Base-by-base conservation (phyloP, 768 basidiomycete species). In the Serendipita vermifera region DNA sequence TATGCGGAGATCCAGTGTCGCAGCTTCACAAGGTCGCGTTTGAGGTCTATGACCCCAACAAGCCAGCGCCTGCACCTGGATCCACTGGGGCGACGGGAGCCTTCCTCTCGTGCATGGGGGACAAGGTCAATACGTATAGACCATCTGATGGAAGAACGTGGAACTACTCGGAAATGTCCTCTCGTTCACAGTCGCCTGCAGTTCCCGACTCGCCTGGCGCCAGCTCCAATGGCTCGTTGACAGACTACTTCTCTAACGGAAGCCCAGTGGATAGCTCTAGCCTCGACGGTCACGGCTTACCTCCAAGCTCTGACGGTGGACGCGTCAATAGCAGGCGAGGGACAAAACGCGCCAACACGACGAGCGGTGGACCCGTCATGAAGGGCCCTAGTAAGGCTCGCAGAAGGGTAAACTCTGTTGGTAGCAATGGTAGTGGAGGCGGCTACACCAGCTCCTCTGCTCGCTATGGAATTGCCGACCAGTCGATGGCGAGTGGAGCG, bases 1-100 rank as follows among this genome's bases (percentile, higher is more conserved):
- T 86, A 3, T 87, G 87, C 60, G 91, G 91, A 2, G 93, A 97
- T 64, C 85, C 91, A 13, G 92, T 98, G 38, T 91, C 90, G 20
- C 93, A 97, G 65, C 75, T 96, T 56, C 92, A 94, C 73, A 96
- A 94, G 73, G 84, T 96, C 60, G 90, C 90, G 1, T 90, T 93
- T 61, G 90, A 93, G 71, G 87, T 93, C 14, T 89, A 80, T 61
- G 89, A 90, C 63, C 71, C 77, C 7, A 73, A 70, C 61, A 85
- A 82, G 67, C 75, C 75, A 43, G 57, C 55, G 14, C 82, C 85
- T 3, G 84, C 88, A 55, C 78, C 79, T 9, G 87, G 87, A 26
- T 83, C 83, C 1, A 85, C 86, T 1, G 89, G 89, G 17, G 66
- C 74, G 33, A 83, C 81, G 5, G 87, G 89, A 38, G 81, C 87